A percentile compares a stretch with the other conserved stretches of the same genome.
These are phyloP conservation scores for Trametes sp. DNA, from an alignment of 1,284 basidiomycete species.

Conservation along the genomic window DNA sequence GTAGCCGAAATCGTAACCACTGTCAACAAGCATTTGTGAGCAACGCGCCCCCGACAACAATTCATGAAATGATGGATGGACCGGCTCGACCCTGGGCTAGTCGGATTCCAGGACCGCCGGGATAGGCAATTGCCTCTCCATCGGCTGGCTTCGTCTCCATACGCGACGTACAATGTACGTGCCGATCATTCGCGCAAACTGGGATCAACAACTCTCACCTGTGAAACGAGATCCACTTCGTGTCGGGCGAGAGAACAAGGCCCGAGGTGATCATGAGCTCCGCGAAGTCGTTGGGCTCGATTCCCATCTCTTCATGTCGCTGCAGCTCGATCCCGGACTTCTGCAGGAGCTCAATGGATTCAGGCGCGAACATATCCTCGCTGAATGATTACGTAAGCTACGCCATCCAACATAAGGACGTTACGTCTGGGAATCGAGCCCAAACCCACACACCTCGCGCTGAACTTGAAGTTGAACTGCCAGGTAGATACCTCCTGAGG, in stretches of 20 bases:
- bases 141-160: constrained; percentile 13
- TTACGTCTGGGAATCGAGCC: neutral
- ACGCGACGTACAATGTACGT: constrained; percentile 28
- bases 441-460: constrained; percentile 71
- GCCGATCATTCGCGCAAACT: constrained; percentile 20
- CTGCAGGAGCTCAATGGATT: constrained; percentile 93
- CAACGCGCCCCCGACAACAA: neutral
- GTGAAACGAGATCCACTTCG: constrained; percentile 98
- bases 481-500: constrained; percentile 93
- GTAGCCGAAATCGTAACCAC: constrained; percentile 99
- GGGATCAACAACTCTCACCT: constrained; percentile 66
- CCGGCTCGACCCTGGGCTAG: neutral
- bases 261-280: constrained; percentile 97
- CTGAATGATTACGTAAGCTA: constrained; percentile 52
- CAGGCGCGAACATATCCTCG: constrained; percentile 98
- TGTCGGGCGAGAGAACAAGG: constrained; percentile 88
- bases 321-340: constrained; percentile 98
- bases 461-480: constrained; percentile 99
- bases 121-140: constrained; percentile 11
- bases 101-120: neutral
- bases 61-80: neutral
- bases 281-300: constrained; percentile 94
- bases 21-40: constrained; percentile 43
- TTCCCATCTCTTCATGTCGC: constrained; percentile 91
- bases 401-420: constrained; percentile 12